Base-by-base conservation (phyloP, 306 rosid species). In the Medicago lupulina region DNA sequence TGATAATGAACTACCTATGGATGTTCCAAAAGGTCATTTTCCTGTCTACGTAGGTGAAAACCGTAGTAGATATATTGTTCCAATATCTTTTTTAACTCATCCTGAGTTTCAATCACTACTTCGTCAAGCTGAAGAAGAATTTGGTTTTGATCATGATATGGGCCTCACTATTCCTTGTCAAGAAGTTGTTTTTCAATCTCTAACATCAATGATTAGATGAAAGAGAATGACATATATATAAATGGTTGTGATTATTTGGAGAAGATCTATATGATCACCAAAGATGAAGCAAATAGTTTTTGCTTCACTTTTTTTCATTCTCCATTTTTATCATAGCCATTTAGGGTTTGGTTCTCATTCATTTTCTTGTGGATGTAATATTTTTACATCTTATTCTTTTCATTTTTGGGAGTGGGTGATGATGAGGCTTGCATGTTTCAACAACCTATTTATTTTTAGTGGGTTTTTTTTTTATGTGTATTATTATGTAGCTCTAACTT, bases 91-190 rank as follows among this genome's bases (percentile, higher is more conserved):
- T 82, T 65, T 95, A 49, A 84, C 92, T 49, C 96, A 90, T 55
- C 97, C 98, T 0, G 80, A 89, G 78, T 95, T 95, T 53, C 96
- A 90, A 23, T 85, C 88, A 19, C 95, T 94, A 23, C 97, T 94
- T 18, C 85, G 88, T 21, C 95, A 82, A 85, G 97, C 98, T 1
- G 98, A 95, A 69, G 98, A 95, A 70, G 98, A 95, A 55, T 95
- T 90, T 34, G 98, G 98, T 1, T 95, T 92, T 34, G 91, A 89
- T 71, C 98, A 92, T 54, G 96, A 95, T 5, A 88, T 92, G 98
- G 98, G 98, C 9, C 89, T 92, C 80, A 89, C 96, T 0, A 92
- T 95, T 77, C 98, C 98, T 58, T 95, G 98, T 41, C 96, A 92
- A 84, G 98, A 95, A 84, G 92, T 83, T 23, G 93, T 89, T 68